These are phyloP conservation scores for Xylaria flabelliformis DNA, from an alignment of 495 filamentous ascomycete species.

Conservation along the genomic window DNA sequence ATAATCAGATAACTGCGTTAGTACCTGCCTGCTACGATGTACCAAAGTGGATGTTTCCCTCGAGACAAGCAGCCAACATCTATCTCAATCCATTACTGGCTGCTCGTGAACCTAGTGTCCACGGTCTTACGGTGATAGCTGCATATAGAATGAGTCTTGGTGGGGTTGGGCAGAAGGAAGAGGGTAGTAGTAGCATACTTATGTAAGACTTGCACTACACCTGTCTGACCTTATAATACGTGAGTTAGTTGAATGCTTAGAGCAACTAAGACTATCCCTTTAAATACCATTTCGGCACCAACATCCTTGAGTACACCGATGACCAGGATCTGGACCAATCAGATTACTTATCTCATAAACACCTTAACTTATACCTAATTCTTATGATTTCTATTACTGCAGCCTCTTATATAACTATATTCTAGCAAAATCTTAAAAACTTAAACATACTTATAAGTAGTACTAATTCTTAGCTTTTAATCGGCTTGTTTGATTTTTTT, in stretches of 20 bases:
- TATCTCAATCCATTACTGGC: background rate
- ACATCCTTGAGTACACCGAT: too few species aligned
- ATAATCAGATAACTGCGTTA: background rate
- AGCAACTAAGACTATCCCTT: background rate
- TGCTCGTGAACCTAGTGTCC: background rate
- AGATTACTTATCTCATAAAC: too few species aligned
- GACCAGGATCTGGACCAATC: too few species aligned
- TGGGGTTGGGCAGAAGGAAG: background rate
- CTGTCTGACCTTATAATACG: background rate
- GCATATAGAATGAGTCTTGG: background rate
- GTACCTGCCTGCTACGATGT: background rate
- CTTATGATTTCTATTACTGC: too few species aligned
- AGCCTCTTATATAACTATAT: too few species aligned
- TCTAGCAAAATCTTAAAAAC: too few species aligned
- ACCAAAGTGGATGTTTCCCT: background rate
- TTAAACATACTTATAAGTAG: too few species aligned
- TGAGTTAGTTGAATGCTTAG: slow-evolving; percentile 4
- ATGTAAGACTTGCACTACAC: background rate
- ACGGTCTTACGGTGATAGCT: background rate
- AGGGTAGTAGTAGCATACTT: background rate
- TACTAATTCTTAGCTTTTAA: too few species aligned
- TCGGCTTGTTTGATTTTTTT: too few species aligned
- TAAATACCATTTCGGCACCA: too few species aligned
- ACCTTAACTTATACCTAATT: too few species aligned
- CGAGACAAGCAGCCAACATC: background rate